Base-by-base conservation (phyloP, 345 rosid species). In the Microcos paniculata region DNA sequence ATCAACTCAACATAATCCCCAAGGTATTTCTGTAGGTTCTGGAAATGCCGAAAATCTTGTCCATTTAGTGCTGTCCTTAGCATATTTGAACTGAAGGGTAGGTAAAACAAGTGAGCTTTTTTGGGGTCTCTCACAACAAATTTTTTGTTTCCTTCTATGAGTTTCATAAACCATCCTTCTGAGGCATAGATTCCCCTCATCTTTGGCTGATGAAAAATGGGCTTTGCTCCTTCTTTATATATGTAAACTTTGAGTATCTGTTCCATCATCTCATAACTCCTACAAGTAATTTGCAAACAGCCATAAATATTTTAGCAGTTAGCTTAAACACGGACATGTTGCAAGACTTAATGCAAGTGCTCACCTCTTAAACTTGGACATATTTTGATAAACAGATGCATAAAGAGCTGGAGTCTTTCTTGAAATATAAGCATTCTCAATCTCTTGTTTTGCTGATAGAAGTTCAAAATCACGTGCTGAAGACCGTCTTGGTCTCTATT, bases 131-230 rank as follows among this genome's bases (percentile, higher is more conserved):
- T 90, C 56, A 89, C 97, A 53, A 84, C 70, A 62, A 91, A 94
- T 76, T 90, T 88, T 79, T 84, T 90, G 85, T 84, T 89, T 81
- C 85, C 89, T 77, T 94, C 91, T 74, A 94, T 87, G 63, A 92
- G 86, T 85, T 94, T 94, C 92, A 94, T 86, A 74, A 94, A 92
- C 98, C 98, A 91, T 73, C 97, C 98, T 85, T 92, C 97, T 4
- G 97, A 91, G 12, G 97, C 94, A 77, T 92, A 94, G 53, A 91
- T 91, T 62, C 97, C 98, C 76, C 95, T 87, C 86, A 80, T 82
- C 73, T 46, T 78, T 53, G 97, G 85, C 61, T 79, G 87, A 80
- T 91, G 99, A 76, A 95, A 92, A 82, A 90, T 80, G 8, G 97
- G 97, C 78, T 89, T 95, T 68, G 56, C 85, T 67, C 98, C 99